Base-by-base conservation (phyloP, 1,284 basidiomycete species). In the Polyporus tsugae region DNA sequence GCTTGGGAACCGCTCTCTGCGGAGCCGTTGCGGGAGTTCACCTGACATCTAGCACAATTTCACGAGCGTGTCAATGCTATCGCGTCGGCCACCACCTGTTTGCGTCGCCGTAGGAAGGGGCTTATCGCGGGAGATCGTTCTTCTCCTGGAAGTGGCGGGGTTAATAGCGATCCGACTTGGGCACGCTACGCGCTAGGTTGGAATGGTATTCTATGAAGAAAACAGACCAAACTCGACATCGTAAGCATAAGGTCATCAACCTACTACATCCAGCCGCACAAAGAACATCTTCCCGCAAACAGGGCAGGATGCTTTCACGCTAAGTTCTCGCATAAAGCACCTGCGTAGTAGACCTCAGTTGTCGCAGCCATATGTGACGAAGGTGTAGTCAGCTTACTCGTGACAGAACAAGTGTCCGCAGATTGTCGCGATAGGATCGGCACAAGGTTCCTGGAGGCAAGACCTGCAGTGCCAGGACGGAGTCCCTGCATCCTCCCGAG, bases 351-450 rank as follows among this genome's bases (percentile, higher is more conserved):
- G 10, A 39, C 4, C 1, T 58, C 35, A 58, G 57, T 22, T 11
- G 19, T 9, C 29, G 15, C 1, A 1, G 2, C 25, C 19, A 17
- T 38, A 10, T 10, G 7, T 38, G 11, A 35, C 11, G 4, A 7
- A 25, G 17, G 36, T 4, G 10, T 25, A 17, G 6, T 38, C 19
- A 36, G 4, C 60, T 65, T 52, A 69, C 68, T 57, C 60, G 1
- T 66, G 57, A 33, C 64, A 65, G 52, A 69, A 69, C 9, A 69
- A 36, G n/a, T 69, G 68, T 29, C 68, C 68, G 44, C 68, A 69
- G 11, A 36, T 39, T 0, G 68, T 57, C 7, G 58, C 25, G 33
- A 66, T 62, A 2, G 68, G 68, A 1, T 69, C 64, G 22, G 9
- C 33, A 25, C 64, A 63, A 4, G 57, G 64, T 42, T 65, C 22